A percentile compares a stretch with the other conserved stretches of the same genome.
phyloP scores from a whole-genome alignment of 2,329 filamentous ascomycete species.

The Laburnicola sp. region DNA sequence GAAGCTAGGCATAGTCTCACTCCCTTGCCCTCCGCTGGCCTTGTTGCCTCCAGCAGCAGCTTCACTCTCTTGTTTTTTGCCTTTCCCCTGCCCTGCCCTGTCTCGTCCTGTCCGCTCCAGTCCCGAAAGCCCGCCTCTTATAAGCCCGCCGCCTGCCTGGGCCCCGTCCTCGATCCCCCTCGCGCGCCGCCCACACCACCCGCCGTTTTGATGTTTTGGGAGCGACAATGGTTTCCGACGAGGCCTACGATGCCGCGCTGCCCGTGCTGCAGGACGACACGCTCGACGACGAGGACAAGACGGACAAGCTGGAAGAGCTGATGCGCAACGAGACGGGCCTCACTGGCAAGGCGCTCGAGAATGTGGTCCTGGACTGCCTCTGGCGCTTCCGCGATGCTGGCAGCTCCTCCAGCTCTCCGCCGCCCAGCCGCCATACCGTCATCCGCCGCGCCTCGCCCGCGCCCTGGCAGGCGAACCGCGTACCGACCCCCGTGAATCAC shows the following conservation, averaged over 20 bases:
- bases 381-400: conserved; percentile 76
- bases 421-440: conserved; percentile 83
- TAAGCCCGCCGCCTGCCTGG: conserved; percentile 23
- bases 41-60: conserved; percentile 25
- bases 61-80: conserved; percentile 20
- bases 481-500: conserved; percentile 76
- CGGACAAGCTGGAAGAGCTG: conserved; percentile 84
- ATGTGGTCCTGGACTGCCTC: conserved; percentile 84
- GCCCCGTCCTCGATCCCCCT: not conserved
- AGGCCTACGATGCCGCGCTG: conserved; percentile 88
- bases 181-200: conserved; percentile 1
- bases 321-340: conserved; percentile 77
- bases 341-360: conserved; percentile 77
- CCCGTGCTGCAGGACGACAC: conserved; percentile 80
- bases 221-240: conserved; percentile 80
- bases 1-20: conserved; percentile 23
- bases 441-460: conserved; percentile 90
- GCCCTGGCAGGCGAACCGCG: conserved; percentile 80
- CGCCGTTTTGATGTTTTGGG: conserved; percentile 2
- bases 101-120: conserved; percentile 23
- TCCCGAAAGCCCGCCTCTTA: conserved; percentile 22
- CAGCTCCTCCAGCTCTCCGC: conserved; percentile 71
- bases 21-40: conserved; percentile 16
- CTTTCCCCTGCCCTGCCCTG: conserved; percentile 24
- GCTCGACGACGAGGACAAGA: conserved; percentile 93